phyloP scores from a whole-genome alignment of 108 stramenopile species.

The Nitzschia sp. region DNA sequence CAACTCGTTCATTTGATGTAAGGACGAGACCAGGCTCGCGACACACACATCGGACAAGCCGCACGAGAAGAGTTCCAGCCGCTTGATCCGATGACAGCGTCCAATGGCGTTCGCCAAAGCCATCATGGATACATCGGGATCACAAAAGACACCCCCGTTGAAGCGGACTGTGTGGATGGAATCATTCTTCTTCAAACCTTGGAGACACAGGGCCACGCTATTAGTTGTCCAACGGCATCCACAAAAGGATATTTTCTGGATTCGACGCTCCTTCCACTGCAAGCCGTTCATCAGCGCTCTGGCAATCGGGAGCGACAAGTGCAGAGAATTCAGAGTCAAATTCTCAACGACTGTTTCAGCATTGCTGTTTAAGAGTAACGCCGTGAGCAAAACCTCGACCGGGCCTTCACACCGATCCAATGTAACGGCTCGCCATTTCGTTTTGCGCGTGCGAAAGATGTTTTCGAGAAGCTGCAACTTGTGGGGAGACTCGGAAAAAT shows the following conservation, averaged over 20 bases:
- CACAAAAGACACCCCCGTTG: not conserved
- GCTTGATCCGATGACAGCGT: not conserved
- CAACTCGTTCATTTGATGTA: not conserved
- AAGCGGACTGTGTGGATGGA: not conserved
- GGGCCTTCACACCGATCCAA: not conserved
- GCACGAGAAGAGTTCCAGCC: not conserved
- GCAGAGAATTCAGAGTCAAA: not conserved
- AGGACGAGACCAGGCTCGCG: not conserved
- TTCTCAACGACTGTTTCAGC: not conserved
- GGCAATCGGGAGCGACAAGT: not conserved
- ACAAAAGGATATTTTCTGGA: not conserved
- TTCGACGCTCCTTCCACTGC: not conserved
- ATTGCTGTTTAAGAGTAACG: not conserved
- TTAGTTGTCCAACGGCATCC: not conserved
- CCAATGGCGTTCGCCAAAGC: not conserved
- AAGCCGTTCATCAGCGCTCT: not conserved
- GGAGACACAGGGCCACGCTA: not conserved
- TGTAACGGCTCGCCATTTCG: not conserved
- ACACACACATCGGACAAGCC: not conserved
- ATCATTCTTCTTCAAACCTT: not conserved
- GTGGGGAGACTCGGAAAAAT: not conserved
- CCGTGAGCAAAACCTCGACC: not conserved
- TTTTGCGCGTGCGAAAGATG: not conserved
- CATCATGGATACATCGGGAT: not conserved
- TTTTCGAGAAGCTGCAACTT: not conserved